Evolutionary conservation across 257 asterid genomes (phyloP).

Genomic region (Fraxinus pennsylvanica): DNA sequence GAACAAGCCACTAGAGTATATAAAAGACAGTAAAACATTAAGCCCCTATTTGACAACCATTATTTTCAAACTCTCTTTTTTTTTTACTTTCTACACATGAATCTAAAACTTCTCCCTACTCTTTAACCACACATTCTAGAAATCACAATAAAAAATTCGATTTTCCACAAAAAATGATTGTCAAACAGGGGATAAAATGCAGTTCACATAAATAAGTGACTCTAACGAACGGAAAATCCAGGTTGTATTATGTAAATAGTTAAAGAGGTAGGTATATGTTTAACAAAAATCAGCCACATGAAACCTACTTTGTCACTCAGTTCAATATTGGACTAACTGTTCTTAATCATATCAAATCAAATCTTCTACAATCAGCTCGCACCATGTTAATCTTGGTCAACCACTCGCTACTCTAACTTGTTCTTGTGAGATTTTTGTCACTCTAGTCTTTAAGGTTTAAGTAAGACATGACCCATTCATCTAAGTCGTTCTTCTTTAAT

Average conservation of each 20-base stretch:
- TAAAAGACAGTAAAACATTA: background rate
- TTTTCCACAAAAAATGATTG: no score
- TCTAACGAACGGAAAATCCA: background rate
- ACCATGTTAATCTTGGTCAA: background rate
- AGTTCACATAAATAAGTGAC: background rate
- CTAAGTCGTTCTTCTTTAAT: background rate
- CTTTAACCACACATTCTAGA: no score
- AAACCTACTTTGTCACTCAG: background rate
- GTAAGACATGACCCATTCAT: background rate
- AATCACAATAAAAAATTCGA: no score
- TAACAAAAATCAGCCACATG: background rate
- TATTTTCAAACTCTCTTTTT: no score
- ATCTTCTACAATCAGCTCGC: background rate
- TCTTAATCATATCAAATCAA: background rate
- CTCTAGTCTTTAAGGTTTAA: background rate
- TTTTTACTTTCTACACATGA: no score
- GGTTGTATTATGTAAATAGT: background rate
- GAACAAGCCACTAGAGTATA: background rate
- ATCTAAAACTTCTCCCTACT: no score
- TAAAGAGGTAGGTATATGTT: background rate
- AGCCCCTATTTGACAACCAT: no score
- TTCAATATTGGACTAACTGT: background rate
- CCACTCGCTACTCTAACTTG: background rate
- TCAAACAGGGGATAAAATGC: background rate
- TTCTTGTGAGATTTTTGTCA: background rate